Conservation (phyloP, 257 asterid species). For the Galeopsis tetrahit region DNA sequence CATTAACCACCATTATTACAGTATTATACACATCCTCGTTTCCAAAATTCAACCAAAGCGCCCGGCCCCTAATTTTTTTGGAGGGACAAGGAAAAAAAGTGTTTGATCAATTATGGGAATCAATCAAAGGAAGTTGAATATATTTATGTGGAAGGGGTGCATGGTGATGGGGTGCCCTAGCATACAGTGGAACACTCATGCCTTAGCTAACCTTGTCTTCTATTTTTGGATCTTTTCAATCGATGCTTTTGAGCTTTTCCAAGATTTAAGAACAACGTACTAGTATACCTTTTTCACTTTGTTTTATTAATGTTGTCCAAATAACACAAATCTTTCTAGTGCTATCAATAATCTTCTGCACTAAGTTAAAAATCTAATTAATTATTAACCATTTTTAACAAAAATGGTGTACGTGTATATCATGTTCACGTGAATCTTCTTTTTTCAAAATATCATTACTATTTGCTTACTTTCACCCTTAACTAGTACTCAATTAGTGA, state of each 20-base stretch:
- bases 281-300: background rate
- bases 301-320: slow-evolving; percentile 7
- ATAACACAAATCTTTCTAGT: background rate
- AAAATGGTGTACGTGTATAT: too few species aligned
- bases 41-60: too few species aligned
- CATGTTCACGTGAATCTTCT: too few species aligned
- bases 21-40: too few species aligned
- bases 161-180: slow-evolving; percentile 1
- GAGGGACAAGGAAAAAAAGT: slow-evolving; percentile 11
- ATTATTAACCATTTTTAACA: too few species aligned
- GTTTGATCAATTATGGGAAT: slow-evolving; percentile 13
- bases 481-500: background rate
- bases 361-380: background rate
- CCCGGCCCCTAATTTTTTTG: background rate
- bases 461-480: background rate
- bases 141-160: slow-evolving; percentile 14
- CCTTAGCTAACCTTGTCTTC: background rate
- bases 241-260: slow-evolving; percentile 14
- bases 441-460: background rate
- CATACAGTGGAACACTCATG: slow-evolving; percentile 22
- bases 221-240: background rate
- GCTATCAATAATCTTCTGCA: background rate
- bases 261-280: background rate
- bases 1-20: too few species aligned
- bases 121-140: background rate